A percentile compares a stretch with the other conserved stretches of the same genome.
phyloP scores from a whole-genome alignment of 495 filamentous ascomycete genomes.

The Trichoderma reesei region DNA sequence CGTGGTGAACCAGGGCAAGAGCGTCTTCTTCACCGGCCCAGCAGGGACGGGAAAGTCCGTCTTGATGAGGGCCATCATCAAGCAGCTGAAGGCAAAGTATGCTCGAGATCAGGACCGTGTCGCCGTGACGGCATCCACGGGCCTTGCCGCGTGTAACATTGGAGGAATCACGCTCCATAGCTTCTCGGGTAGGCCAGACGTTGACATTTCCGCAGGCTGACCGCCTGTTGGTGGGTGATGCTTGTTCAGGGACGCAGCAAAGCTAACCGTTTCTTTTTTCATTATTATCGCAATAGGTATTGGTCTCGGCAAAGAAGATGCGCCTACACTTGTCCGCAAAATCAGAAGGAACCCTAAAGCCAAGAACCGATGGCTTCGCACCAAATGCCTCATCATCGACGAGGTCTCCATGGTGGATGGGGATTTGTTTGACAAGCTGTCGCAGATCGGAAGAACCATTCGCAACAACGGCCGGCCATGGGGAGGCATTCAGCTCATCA shows the following conservation, averaged over 20 bases:
- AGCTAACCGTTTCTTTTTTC: background rate
- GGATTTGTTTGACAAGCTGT: conserved; percentile 92
- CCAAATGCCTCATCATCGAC: conserved; percentile 79
- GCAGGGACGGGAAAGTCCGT: conserved; percentile 98
- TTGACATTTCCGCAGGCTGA: background rate
- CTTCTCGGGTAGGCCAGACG: conserved; percentile 49
- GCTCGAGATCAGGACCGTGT: conserved; percentile 65
- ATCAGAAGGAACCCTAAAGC: conserved; percentile 83
- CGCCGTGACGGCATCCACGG: conserved; percentile 91
- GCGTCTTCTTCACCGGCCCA: conserved; percentile 96
- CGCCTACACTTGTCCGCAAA: conserved; percentile 77
- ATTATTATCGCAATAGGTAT: conserved; percentile 41
- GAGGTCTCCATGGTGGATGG: conserved; percentile 99
- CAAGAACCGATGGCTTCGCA: conserved; percentile 76
- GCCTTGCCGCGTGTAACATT: conserved; percentile 92
- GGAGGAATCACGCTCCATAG: conserved; percentile 93
- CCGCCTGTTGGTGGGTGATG: background rate
- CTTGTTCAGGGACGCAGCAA: background rate
- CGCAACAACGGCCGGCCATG: conserved; percentile 87
- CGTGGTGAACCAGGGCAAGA: conserved; percentile 64
- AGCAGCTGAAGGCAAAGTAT: conserved; percentile 65
- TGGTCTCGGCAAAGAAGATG: conserved; percentile 84
- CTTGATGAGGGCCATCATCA: conserved; percentile 82
- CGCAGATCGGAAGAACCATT: conserved; percentile 68
- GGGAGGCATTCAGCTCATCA: conserved; percentile 90